Base-by-base conservation (phyloP, 2,329 filamentous ascomycete genomes). In the Penicillium brevicompactum region DNA sequence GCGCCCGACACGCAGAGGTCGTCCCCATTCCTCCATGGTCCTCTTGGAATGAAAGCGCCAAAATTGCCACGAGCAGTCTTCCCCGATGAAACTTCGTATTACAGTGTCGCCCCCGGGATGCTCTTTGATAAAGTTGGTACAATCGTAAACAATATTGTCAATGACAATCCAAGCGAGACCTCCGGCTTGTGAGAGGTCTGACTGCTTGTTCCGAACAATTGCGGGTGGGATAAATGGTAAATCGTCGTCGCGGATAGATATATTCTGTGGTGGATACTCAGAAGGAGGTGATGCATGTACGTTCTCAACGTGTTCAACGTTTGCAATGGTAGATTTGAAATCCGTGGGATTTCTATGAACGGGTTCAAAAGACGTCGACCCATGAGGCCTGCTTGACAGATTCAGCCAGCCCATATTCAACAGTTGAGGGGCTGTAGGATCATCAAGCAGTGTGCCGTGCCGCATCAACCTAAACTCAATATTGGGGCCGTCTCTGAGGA, bases 61-160 rank as follows among this genome's bases (percentile, higher is more conserved):
- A 54, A 70, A 72, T 49, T 70, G 69, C 69, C 68, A 72, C 1
- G 63, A 66, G 46, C 70, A 72, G 46, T 74, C 69, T 46, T 68
- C 56, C 0, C 69, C 67, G 5, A 57, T 55, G 47, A 73, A 72
- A 32, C 59, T 66, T 30, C 55, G 45, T 9, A 74, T 68, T 27
- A 72, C 65, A 10, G 60, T 55, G 11, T 64, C 54, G 1, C 69
- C 67, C 9, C 69, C 70, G 0, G 70, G 71, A 52, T 73, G 70
- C 13, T 66, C 50, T 7, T 49, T 14, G 31, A 64, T 49, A 53
- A 68, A 70, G 1, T 62, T 58, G 3, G 66, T 65, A 57, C 64
- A 68, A 52, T 73, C 68, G 43, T 67, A 68, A 40, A 72, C 63
- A 32, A 70, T 58, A 32, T 62, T 50, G 55, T 72, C 64, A 3